Conservation (phyloP, 2,329 filamentous ascomycete genomes). For the Cladobotryum protrusum region DNA sequence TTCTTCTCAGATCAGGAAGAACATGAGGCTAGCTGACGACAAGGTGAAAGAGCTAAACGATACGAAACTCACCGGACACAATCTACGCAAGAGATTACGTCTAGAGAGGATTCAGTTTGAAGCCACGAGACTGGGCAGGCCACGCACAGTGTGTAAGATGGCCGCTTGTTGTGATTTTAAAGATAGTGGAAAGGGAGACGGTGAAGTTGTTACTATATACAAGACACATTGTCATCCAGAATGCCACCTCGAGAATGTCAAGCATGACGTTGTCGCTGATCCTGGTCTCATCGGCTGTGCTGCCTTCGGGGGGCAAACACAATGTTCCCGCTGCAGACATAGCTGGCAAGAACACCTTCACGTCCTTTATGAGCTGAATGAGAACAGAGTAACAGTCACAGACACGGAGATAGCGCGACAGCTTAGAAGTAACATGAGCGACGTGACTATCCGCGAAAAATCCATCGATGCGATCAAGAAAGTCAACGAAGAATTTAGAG, state of each 20-base stretch:
- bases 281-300: background rate
- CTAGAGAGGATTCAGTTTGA: constrained; percentile 5
- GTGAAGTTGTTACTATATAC: constrained; percentile 6
- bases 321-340: background rate
- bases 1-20: constrained; percentile 11
- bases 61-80: background rate
- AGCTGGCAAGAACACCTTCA: constrained; percentile 9
- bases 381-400: background rate
- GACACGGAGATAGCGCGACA: constrained; percentile 5
- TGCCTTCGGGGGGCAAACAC: background rate
- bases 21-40: constrained; percentile 2
- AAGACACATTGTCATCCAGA: constrained; percentile 13
- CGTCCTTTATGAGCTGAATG: background rate
- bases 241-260: constrained; percentile 12
- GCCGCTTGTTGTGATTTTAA: constrained; percentile 11
- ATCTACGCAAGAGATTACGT: constrained; percentile 2
- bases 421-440: background rate
- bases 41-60: background rate
- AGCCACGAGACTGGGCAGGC: background rate
- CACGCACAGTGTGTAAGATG: constrained; percentile 11
- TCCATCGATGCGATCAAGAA: background rate
- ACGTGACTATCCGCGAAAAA: background rate
- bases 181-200: background rate
- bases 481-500: background rate
- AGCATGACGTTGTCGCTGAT: constrained; percentile 6